phyloP scores from a whole-genome alignment of 441 rosid genomes.

The Erysimum cheiri region DNA sequence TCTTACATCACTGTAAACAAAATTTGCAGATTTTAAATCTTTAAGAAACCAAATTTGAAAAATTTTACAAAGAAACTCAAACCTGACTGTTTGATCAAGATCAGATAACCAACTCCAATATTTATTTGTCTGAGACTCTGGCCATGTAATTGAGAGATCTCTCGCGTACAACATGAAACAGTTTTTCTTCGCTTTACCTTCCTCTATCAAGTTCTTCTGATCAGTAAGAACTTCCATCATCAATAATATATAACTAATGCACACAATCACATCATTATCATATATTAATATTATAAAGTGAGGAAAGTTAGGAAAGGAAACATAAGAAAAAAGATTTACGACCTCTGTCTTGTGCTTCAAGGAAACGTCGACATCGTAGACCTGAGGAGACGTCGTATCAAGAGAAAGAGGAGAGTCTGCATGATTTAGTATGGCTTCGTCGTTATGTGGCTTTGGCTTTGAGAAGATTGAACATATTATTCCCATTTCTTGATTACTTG shows the following conservation, averaged over 20 bases:
- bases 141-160: constrained; percentile 57
- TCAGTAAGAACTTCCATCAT: neutral
- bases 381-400: constrained; percentile 44
- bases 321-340: neutral
- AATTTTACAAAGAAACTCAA: neutral
- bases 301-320: neutral
- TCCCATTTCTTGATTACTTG: constrained; percentile 29
- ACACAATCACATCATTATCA: neutral
- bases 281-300: neutral
- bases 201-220: constrained; percentile 73
- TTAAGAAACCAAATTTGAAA: neutral
- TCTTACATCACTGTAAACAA: neutral
- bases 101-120: constrained; percentile 58
- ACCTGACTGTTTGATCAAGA: constrained; percentile 51
- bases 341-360: constrained; percentile 50
- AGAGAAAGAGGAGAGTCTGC: constrained; percentile 43
- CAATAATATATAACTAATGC: neutral
- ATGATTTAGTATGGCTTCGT: constrained; percentile 45
- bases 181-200: constrained; percentile 48
- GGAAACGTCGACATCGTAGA: constrained; percentile 54
- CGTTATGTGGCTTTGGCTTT: constrained; percentile 45
- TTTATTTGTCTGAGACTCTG: constrained; percentile 44
- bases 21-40: neutral
- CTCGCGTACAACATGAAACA: constrained; percentile 68
- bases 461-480: constrained; percentile 10